Percentiles rank a stretch among this genome's conserved stretches.
These are phyloP conservation scores for Tulasnella sp. DNA, from an alignment of 768 basidiomycete species.

Conservation along the genomic window DNA sequence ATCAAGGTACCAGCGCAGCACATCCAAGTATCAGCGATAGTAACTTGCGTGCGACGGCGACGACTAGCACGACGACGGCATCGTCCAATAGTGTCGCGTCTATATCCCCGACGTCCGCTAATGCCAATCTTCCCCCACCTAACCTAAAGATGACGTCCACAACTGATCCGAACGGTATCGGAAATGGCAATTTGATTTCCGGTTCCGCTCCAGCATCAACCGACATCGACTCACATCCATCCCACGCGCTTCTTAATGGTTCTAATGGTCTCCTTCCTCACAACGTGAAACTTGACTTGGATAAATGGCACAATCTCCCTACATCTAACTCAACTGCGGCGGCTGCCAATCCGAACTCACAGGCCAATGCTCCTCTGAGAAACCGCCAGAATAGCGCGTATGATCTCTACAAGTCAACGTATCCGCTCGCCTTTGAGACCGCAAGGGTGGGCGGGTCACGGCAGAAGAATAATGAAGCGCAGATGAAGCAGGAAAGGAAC, in stretches of 20 bases:
- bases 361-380: too few species aligned
- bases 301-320: background rate
- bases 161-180: background rate
- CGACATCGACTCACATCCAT: conserved; percentile 9
- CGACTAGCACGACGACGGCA: background rate
- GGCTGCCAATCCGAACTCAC: too few species aligned
- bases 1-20: background rate
- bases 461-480: too few species aligned
- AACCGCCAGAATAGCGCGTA: background rate
- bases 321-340: too few species aligned
- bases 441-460: too few species aligned
- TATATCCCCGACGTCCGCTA: background rate
- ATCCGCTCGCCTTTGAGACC: conserved; percentile 13
- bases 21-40: background rate
- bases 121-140: background rate
- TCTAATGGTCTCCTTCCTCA: background rate
- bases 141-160: background rate
- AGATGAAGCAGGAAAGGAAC: too few species aligned
- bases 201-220: conserved; percentile 7
- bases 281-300: background rate
- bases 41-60: background rate
- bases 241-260: conserved; percentile 1
- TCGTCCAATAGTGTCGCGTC: conserved; percentile 2
- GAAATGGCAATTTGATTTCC: background rate
- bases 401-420: conserved; percentile 11